Base-by-base conservation (phyloP, 2,329 filamentous ascomycete species). In the Aspergillus ruber region DNA sequence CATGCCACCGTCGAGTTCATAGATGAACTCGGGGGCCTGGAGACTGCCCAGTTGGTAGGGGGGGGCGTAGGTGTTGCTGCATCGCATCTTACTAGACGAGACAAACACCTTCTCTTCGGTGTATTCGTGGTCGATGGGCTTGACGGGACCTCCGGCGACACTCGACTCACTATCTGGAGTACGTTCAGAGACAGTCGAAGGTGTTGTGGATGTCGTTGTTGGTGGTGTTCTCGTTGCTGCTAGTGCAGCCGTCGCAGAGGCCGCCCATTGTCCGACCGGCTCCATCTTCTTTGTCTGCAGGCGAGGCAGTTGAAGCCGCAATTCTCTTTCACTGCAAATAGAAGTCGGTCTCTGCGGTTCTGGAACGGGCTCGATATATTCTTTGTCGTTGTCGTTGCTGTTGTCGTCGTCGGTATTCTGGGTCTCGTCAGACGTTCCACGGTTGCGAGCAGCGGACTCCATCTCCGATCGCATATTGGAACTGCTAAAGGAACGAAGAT, bases 1-100 rank as follows among this genome's bases (percentile, higher is more conserved):
- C 13, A 55, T 48, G 15, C 55, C 53, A 9, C 60, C 64, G 20
- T 61, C 63, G 3, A 69, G 60, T 45, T 69, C 67, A 49, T 62
- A 68, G 23, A 69, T 50, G 13, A 59, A 57, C 6, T 56, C 55
- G 0, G 60, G 55, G 2, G 56, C 46, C 15, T 53, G 48, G 4
- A 55, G 43, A 8, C 56, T 53, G 29, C 58, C 57, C 7, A 56
- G 52, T 36, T 58, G 55, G n/a, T 47, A 50, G 13, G 50, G 52
- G 15, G 55, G 54, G 13, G 56, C 46, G 33, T 54, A 46, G 3
- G 56, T 52, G 15, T 47, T 44, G 1, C 48, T 43, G 1, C 51
- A 45, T 1, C 51, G 52, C 44, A 50, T 45, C 40, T 55, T 61
- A 43, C 53, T 57, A 25, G 50, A 50, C 2, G 51, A 45, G 4